Conservation (phyloP, 2,329 filamentous ascomycete genomes). For the Xylogone sp. region DNA sequence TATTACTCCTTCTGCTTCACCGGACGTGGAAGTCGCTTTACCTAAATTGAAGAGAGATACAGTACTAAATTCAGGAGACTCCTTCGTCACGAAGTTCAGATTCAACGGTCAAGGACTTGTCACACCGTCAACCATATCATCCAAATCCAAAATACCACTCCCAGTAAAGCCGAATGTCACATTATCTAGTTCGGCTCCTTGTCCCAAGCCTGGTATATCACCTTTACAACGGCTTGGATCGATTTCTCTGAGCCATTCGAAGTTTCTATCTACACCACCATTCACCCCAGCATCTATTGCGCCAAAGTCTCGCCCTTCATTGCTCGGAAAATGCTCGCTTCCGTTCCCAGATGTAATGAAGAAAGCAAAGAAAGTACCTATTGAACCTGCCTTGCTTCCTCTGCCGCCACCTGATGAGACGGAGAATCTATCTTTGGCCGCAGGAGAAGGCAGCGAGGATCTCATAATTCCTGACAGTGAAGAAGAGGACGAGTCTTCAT, state of each 20-base stretch:
- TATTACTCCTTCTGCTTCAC: constrained; percentile 11
- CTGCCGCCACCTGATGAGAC: constrained; percentile 22
- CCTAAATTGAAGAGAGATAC: neutral
- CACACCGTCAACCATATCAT: constrained; percentile 17
- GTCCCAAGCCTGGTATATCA: constrained; percentile 13
- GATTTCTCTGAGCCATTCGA: constrained; percentile 18
- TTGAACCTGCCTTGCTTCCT: constrained; percentile 33
- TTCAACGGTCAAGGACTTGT: constrained; percentile 4
- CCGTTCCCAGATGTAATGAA: constrained; percentile 22
- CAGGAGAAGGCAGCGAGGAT: constrained; percentile 45
- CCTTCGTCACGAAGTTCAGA: constrained; percentile 9
- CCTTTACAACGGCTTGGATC: constrained; percentile 28
- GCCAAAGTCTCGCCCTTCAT: constrained; percentile 8
- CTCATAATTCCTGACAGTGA: constrained; percentile 47
- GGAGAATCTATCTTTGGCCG: constrained; percentile 16
- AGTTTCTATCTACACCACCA: constrained; percentile 22
- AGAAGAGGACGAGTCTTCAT: constrained; percentile 27
- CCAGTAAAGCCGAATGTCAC: constrained; percentile 16
- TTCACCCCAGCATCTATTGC: constrained; percentile 14
- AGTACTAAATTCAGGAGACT: neutral
- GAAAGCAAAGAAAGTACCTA: neutral
- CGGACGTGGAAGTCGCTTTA: neutral
- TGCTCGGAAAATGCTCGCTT: constrained; percentile 14
- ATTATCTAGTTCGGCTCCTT: neutral
- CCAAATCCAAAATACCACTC: constrained; percentile 24